Conservation (phyloP, 2,329 filamentous ascomycete genomes). For the Chalaropsis thielavioides region DNA sequence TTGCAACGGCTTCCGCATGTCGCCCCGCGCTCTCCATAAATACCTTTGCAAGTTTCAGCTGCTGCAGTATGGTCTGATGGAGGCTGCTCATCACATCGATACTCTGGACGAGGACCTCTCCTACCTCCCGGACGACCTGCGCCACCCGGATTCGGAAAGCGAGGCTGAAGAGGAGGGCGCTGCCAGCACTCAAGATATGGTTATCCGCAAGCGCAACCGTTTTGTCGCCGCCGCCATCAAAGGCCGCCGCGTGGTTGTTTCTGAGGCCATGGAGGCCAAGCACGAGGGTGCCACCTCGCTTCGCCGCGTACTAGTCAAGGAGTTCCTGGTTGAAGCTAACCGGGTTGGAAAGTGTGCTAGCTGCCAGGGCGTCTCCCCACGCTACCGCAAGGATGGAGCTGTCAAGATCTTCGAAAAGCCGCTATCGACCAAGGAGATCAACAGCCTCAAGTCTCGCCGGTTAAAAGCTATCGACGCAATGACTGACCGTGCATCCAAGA, state of each 20-base stretch:
- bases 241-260: slow-evolving; percentile 36
- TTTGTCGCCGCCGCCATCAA: slow-evolving; percentile 51
- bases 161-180: slow-evolving; percentile 52
- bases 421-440: slow-evolving; percentile 57
- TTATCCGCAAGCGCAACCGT: slow-evolving; percentile 38
- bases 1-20: slow-evolving; percentile 73
- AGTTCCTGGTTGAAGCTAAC: slow-evolving; percentile 63
- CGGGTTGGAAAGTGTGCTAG: slow-evolving; percentile 53
- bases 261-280: slow-evolving; percentile 48
- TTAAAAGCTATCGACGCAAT: slow-evolving; percentile 59
- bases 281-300: slow-evolving; percentile 72
- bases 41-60: slow-evolving; percentile 75
- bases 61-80: slow-evolving; percentile 67
- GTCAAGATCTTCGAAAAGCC: slow-evolving; percentile 89
- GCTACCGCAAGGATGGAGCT: slow-evolving; percentile 76
- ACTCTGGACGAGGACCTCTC: slow-evolving; percentile 34
- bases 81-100: slow-evolving; percentile 48
- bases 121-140: slow-evolving; percentile 27
- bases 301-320: slow-evolving; percentile 60
- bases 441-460: slow-evolving; percentile 56
- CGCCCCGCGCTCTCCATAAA: slow-evolving; percentile 60
- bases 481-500: slow-evolving; percentile 27
- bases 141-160: slow-evolving; percentile 35
- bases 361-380: slow-evolving; percentile 58
- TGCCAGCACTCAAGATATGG: slow-evolving; percentile 33